These are phyloP conservation scores for Eremothecium coryli DNA, from an alignment of 1,139 yeast genomes.

Conservation along the genomic window DNA sequence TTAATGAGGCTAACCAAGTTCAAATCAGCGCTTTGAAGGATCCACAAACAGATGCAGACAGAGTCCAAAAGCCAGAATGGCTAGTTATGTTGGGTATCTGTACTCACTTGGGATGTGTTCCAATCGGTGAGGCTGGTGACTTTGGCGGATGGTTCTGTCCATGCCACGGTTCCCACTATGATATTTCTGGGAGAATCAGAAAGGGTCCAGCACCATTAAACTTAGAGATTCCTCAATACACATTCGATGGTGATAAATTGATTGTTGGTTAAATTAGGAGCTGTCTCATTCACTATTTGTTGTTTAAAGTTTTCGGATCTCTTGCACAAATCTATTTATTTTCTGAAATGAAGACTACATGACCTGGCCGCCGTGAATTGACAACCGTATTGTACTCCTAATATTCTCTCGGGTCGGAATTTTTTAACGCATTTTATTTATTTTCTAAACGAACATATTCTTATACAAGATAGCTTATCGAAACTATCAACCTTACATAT, in stretches of 20 bases:
- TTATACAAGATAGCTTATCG: not conserved
- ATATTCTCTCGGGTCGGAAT: constrained; percentile 3
- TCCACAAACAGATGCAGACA: constrained; percentile 86
- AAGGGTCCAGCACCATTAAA: constrained; percentile 99
- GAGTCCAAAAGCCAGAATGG: constrained; percentile 98
- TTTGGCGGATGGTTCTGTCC: constrained; percentile 99
- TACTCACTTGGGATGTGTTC: constrained; percentile 99
- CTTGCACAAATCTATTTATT: no score
- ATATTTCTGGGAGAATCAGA: constrained; percentile 99
- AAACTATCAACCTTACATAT: no score
- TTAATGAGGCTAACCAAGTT: constrained; percentile 83
- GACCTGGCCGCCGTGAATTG: no score
- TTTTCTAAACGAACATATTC: constrained; percentile 3
- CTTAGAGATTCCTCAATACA: constrained; percentile 92
- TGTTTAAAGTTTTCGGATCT: no score
- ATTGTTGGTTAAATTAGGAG: constrained; percentile 54
- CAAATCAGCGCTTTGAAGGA: constrained; percentile 76
- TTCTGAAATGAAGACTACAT: no score
- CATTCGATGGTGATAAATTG: constrained; percentile 72
- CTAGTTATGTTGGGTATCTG: constrained; percentile 98
- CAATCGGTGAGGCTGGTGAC: constrained; percentile 99
- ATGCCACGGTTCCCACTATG: constrained; percentile 99
- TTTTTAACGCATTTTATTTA: constrained; percentile 3
- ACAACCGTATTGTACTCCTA: no score
- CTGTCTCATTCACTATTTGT: no score